Percentiles rank a stretch among this genome's conserved stretches.
Conservation (phyloP, 129 eudicot species). For the Flaveria ramosissima region DNA sequence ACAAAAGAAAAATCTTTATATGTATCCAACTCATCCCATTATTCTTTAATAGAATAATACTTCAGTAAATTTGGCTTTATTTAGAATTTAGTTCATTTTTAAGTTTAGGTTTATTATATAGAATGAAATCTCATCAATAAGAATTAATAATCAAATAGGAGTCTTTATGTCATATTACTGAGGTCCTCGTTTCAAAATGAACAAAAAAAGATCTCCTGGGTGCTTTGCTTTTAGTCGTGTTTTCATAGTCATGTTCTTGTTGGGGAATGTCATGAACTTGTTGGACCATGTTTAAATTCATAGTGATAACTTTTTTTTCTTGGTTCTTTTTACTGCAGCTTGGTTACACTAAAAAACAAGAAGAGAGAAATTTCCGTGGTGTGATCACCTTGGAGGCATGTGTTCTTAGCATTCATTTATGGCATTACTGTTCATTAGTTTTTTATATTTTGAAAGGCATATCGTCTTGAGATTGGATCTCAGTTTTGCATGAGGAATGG, state of each 20-base stretch:
- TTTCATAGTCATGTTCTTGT: neutral
- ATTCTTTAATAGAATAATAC: too few relatives aligned
- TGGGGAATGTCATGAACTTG: neutral
- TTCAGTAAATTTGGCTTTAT: too few relatives aligned
- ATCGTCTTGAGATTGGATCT: neutral
- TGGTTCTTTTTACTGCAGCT: slow-evolving; percentile 54
- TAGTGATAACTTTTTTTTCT: neutral
- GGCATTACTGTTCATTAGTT: neutral
- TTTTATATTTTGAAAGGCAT: neutral
- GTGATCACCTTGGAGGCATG: slow-evolving; percentile 92
- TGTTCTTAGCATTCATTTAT: neutral
- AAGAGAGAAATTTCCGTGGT: slow-evolving; percentile 90
- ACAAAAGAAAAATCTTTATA: too few relatives aligned
- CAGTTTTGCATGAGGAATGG: slow-evolving; percentile 4
- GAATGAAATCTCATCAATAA: too few relatives aligned
- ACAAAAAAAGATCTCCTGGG: too few relatives aligned
- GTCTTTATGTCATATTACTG: too few relatives aligned
- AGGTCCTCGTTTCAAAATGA: too few relatives aligned
- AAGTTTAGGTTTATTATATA: too few relatives aligned
- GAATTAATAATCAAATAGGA: too few relatives aligned
- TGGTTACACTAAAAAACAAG: slow-evolving; percentile 96
- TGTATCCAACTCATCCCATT: too few relatives aligned
- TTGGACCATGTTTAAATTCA: neutral
- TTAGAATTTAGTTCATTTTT: too few relatives aligned
- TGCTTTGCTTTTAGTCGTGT: slow-evolving; percentile 3